A percentile compares a stretch with the other conserved stretches of the same genome.
These are phyloP conservation scores for Agarophyton chilense DNA, from an alignment of 23 red algal genomes.

Conservation along the genomic window DNA sequence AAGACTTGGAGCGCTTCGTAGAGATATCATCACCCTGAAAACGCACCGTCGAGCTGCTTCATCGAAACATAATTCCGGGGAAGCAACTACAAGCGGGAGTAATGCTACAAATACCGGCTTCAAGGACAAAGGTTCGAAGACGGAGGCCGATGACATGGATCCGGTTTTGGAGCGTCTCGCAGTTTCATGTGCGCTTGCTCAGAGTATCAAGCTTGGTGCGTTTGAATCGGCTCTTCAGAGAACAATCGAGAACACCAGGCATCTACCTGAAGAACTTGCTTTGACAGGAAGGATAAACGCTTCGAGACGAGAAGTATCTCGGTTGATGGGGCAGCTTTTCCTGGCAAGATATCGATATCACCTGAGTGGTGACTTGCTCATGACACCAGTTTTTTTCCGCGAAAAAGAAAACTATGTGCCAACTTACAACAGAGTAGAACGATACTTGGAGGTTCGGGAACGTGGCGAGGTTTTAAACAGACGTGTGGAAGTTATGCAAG, in stretches of 20 bases:
- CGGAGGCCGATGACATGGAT: conserved; percentile 1
- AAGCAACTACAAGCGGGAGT: not conserved
- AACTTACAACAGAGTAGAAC: conserved; percentile 62
- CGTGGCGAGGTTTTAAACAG: conserved; percentile 83
- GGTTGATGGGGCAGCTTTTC: conserved; percentile 78
- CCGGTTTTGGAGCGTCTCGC: conserved; percentile 77
- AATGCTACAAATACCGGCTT: not conserved
- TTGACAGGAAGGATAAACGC: conserved; percentile 65
- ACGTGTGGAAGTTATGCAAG: conserved; percentile 86
- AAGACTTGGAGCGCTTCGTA: not conserved
- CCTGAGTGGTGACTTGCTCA: conserved; percentile 86
- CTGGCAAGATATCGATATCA: conserved; percentile 78
- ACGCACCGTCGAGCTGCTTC: not conserved
- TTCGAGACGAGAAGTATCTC: conserved; percentile 73
- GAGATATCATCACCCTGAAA: conserved; percentile 36
- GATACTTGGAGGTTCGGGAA: conserved; percentile 83
- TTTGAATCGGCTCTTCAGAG: conserved; percentile 78
- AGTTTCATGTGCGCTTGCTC: conserved; percentile 82
- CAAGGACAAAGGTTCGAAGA: not conserved
- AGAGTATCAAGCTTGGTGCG: conserved; percentile 83
- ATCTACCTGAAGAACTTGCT: conserved; percentile 82
- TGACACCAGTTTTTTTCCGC: conserved; percentile 90
- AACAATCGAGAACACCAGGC: conserved; percentile 79
- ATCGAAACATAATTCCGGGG: no score
- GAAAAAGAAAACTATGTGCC: conserved; percentile 86